phyloP scores from a whole-genome alignment of 345 rosid genomes.

The Laguncularia racemosa region DNA sequence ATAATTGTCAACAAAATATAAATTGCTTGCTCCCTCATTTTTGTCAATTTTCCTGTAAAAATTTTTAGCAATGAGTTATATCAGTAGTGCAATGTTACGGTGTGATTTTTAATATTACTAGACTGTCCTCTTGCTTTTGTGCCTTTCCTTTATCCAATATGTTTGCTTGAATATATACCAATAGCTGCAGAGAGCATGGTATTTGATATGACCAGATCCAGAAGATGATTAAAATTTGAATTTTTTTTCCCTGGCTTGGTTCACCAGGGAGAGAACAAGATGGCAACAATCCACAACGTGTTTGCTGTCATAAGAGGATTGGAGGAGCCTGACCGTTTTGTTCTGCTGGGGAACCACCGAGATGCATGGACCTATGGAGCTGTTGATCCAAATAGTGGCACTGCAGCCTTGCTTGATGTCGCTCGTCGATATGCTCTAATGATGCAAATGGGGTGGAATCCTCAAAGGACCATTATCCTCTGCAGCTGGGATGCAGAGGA shows the following conservation, averaged over 20 bases:
- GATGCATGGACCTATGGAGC: slow-evolving; percentile 99
- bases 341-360: slow-evolving; percentile 84
- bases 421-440: slow-evolving; percentile 60
- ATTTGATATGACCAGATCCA: too few species aligned
- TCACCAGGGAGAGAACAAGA: slow-evolving; percentile 64
- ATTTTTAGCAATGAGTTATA: too few species aligned
- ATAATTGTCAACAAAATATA: too few species aligned
- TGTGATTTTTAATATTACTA: too few species aligned
- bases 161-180: too few species aligned
- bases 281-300: slow-evolving; percentile 54
- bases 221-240: not conserved
- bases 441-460: slow-evolving; percentile 73
- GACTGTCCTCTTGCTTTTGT: too few species aligned
- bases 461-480: slow-evolving; percentile 76
- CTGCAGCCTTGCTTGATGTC: slow-evolving; percentile 89
- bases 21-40: too few species aligned
- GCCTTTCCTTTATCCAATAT: too few species aligned
- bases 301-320: slow-evolving; percentile 62
- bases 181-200: too few species aligned
- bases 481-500: slow-evolving; percentile 99
- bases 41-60: too few species aligned
- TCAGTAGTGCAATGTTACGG: too few species aligned
- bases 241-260: slow-evolving; percentile 14
- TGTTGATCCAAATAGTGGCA: slow-evolving; percentile 96
- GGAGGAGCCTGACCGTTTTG: slow-evolving; percentile 78